Conservation (phyloP, 1,139 yeast genomes). For the Citeromyces hawaiiensis region DNA sequence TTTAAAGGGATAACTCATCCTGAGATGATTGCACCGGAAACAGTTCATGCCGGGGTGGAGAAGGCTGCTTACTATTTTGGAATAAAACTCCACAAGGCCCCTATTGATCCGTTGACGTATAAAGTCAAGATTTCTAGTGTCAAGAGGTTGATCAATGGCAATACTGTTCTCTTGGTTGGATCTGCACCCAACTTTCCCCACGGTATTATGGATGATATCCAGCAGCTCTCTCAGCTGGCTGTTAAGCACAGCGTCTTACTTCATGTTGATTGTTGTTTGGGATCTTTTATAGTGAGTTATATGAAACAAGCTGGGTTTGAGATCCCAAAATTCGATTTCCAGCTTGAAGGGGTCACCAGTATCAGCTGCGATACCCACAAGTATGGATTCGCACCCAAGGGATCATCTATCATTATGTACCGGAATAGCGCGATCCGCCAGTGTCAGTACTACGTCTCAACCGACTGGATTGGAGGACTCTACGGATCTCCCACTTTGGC, state of each 20-base stretch:
- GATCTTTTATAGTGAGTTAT: slow-evolving; percentile 81
- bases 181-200: slow-evolving; percentile 97
- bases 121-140: slow-evolving; percentile 58
- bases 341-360: slow-evolving; percentile 90
- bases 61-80: slow-evolving; percentile 90
- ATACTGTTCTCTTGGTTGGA: slow-evolving; percentile 77
- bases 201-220: slow-evolving; percentile 87
- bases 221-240: slow-evolving; percentile 51
- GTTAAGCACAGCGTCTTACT: slow-evolving; percentile 54
- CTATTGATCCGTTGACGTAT: slow-evolving; percentile 53
- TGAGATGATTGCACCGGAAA: slow-evolving; percentile 79
- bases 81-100: slow-evolving; percentile 74
- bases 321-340: slow-evolving; percentile 68
- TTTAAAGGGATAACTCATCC: slow-evolving; percentile 55
- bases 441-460: slow-evolving; percentile 71
- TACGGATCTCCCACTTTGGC: slow-evolving; percentile 96
- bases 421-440: slow-evolving; percentile 51
- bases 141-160: slow-evolving; percentile 49
- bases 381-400: slow-evolving; percentile 97
- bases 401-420: slow-evolving; percentile 88
- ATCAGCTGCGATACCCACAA: slow-evolving; percentile 97
- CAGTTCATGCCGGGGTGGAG: slow-evolving; percentile 92
- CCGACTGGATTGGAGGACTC: slow-evolving; percentile 91
- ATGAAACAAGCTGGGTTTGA: slow-evolving; percentile 53
- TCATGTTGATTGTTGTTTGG: slow-evolving; percentile 93